Conservation (phyloP, 129 eudicot genomes). For the Kitagawia praeruptora region DNA sequence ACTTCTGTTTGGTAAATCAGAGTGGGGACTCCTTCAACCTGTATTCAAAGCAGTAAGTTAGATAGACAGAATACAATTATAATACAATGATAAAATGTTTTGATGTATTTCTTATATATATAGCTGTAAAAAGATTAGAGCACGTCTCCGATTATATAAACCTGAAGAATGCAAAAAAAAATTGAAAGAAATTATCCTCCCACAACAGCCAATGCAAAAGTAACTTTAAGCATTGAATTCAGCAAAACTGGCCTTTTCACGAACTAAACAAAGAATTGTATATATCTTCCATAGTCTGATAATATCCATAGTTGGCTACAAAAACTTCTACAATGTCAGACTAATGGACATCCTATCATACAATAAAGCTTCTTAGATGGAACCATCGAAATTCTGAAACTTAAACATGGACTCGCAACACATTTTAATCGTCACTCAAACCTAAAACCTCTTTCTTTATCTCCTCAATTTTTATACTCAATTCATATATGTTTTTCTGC, state of each 20-base stretch:
- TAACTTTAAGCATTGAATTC: not conserved
- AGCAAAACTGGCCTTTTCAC: not conserved
- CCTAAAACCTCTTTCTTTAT: conserved; percentile 70
- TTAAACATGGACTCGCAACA: not conserved
- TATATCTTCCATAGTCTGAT: not conserved
- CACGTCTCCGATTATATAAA: no score
- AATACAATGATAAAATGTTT: no score
- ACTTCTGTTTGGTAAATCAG: no score
- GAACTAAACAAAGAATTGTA: not conserved
- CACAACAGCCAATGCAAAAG: not conserved
- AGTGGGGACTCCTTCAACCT: no score
- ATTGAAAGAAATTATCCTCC: no score
- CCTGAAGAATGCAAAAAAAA: no score
- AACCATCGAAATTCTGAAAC: not conserved
- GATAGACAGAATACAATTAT: no score
- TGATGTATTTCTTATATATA: no score
- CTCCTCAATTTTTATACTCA: conserved; percentile 56
- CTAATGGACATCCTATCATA: not conserved
- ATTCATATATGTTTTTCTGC: conserved; percentile 73
- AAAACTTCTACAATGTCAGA: not conserved
- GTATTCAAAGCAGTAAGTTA: no score
- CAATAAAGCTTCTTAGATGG: not conserved
- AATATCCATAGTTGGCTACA: conserved; percentile 9
- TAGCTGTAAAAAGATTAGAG: no score
- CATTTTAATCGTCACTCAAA: conserved; percentile 26